Conservation (phyloP, 768 basidiomycete species). For the Gymnopilus junonius region DNA sequence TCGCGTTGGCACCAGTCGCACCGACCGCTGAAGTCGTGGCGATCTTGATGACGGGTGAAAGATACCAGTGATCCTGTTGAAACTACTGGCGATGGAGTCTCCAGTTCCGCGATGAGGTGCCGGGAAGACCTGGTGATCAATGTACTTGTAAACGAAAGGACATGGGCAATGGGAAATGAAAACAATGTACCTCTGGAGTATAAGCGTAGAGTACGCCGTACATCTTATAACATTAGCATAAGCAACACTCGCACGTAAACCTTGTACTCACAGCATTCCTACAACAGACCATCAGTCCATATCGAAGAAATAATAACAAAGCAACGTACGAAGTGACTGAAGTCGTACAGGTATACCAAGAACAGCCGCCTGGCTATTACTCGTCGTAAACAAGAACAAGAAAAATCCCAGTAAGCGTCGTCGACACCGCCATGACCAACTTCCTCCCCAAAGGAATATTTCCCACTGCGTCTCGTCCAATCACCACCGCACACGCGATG, state of each 20-base stretch:
- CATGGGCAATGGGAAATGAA: not conserved
- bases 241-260: too few relatives aligned
- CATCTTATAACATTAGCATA: not conserved
- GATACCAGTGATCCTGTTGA: constrained; percentile 1
- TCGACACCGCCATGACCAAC: not conserved
- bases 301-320: not conserved
- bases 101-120: constrained; percentile 4
- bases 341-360: constrained; percentile 1
- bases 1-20: not conserved
- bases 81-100: not conserved
- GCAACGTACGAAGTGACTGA: not conserved
- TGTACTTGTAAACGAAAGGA: not conserved
- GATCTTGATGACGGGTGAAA: constrained; percentile 1
- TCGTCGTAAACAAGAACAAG: not conserved
- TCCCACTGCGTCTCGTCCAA: not conserved
- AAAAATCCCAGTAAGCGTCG: not conserved
- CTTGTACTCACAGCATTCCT: not conserved
- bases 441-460: not conserved
- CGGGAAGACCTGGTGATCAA: not conserved
- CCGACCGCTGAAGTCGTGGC: not conserved
- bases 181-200: not conserved
- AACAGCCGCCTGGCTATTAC: not conserved
- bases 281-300: not conserved
- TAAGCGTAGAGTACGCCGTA: constrained; percentile 5
- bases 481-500: constrained; percentile 1